Evolutionary conservation across 2,329 filamentous ascomycete species (phyloP).

Genomic region (Pyricularia grisea): DNA sequence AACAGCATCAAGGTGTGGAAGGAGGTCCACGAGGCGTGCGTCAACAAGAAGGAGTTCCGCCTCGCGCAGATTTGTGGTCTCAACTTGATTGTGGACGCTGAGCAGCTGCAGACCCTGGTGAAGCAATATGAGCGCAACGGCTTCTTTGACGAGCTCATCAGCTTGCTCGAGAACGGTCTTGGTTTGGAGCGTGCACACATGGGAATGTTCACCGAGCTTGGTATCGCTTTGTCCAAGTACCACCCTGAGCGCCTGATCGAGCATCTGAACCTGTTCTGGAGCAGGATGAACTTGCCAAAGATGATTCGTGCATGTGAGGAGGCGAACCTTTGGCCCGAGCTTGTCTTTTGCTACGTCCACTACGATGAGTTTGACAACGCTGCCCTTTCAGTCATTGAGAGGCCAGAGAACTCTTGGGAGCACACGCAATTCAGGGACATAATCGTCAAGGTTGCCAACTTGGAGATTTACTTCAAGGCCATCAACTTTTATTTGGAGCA

Average conservation of each 20-base stretch:
- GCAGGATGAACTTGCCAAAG: conserved; percentile 94
- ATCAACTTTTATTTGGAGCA: conserved; percentile 97
- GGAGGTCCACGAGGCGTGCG: conserved; percentile 93
- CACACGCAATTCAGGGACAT: conserved; percentile 99
- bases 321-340: conserved; percentile 91
- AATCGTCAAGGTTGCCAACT: conserved; percentile 90
- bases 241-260: conserved; percentile 96
- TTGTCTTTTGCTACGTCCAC: conserved; percentile 96
- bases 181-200: conserved; percentile 89
- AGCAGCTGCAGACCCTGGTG: conserved; percentile 85
- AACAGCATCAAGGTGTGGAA: conserved; percentile 99
- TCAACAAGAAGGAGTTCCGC: conserved; percentile 97
- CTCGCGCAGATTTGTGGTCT: conserved; percentile 98
- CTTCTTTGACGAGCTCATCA: conserved; percentile 97
- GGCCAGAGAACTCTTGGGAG: conserved; percentile 95
- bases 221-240: conserved; percentile 87
- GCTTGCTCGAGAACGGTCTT: conserved; percentile 86
- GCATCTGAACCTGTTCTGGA: conserved; percentile 98
- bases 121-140: conserved; percentile 95
- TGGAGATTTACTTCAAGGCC: conserved; percentile 98
- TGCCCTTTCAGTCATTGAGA: conserved; percentile 94
- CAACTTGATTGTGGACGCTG: conserved; percentile 94
- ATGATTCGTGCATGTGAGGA: conserved; percentile 90
- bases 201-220: conserved; percentile 93
- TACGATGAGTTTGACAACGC: conserved; percentile 99